Base-by-base conservation (phyloP, 192 early-diverging fungal species). In the Coemansia sp. region DNA sequence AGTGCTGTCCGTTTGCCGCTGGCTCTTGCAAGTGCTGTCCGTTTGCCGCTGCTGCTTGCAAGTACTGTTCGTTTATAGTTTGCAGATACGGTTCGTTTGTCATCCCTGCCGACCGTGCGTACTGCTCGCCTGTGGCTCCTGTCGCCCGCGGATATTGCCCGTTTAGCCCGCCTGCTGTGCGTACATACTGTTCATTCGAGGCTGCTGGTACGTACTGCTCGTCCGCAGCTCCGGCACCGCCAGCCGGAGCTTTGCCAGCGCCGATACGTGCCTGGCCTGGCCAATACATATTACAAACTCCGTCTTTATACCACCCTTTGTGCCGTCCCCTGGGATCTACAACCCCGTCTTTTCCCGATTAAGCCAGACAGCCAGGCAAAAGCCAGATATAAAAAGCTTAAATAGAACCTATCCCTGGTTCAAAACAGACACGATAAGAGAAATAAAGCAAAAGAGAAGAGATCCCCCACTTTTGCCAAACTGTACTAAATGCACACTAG, bases 201-300 rank as follows among this genome's bases (percentile, higher is more conserved):
- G 41, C 10, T n/a, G 10, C 41, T 11, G 11, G 14, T 4, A 1
- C 10, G 1, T 43, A 43, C 41, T 43, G 41, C 14, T 43, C 41
- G 41, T 4, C 14, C 12, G 14, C 15, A 43, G 7, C 41, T 43
- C 41, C 12, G 10, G 41, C 41, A 15, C 15, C 41, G 12, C 0
- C 12, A 15, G 41, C 17, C 53, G 53, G 53, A 24, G 53, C 11
- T 12, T 55, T 19, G 17, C 17, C 23, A 15, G 53, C 19, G 24
- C 17, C 27, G 27, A 15, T 29, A 25, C 53, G 53, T 25, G 53
- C 53, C 29, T 55, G 53, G 23, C 53, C 53, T 6, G 25, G 5
- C 53, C 53, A 55, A 25, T 55, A 55, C 53, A 55, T 55, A 29
- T n/a, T 54, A 29, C 27, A 55, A 55, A 55, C 53, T 25, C 53